Evolutionary conservation across 371 early-diverging fungal genomes (phyloP), one percentile per base, ranked within the genome.

Genomic region (Globomyces sp.): DNA sequence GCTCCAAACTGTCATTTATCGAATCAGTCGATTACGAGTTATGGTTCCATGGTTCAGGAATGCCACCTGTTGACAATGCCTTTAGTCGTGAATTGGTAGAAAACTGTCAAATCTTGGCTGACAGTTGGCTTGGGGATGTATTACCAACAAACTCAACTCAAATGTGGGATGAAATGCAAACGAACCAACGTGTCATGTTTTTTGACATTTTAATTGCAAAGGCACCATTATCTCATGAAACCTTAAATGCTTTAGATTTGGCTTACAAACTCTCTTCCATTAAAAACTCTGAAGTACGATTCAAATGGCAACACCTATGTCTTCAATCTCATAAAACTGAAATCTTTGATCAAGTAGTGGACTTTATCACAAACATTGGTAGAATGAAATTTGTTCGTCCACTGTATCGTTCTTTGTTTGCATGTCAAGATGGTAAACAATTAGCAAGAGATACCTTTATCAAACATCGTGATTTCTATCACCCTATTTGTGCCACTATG

Each of bases 351-450:
- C 74, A 84, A 1, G 91, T 92, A 0, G 87, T 87, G 6, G 79
- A 80, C 24, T 94, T 98, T 73, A 78, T 95, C 4, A 86, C 85
- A 2, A 80, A 86, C 63, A 93, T 94, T 75, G 98, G 98, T 9
- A 83, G 98, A 55, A 97, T 96, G 98, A 98, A 98, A 79, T 96
- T 85, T 74, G 91, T 93, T 2, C 79, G 93, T 43, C 89, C 91
- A 61, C 80, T 94, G 37, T 93, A 90, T 72, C 83, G 90, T 59
- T 41, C 6, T 49, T 47, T 51, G 24, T 24, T 11, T n/a, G 41
- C 11, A 42, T 40, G 6, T 11, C 42, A 84, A 5, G 63, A 85
- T 68, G 95, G 94, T 6, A 76, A 80, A 40, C 77, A 84, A 39
- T 71, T 95, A 48, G 97, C 98, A 11, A 80, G 77, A 68, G 76